A percentile compares a stretch with the other conserved stretches of the same genome.
phyloP scores from a whole-genome alignment of 2,329 filamentous ascomycete genomes.

The Hypoxylon sp. region DNA sequence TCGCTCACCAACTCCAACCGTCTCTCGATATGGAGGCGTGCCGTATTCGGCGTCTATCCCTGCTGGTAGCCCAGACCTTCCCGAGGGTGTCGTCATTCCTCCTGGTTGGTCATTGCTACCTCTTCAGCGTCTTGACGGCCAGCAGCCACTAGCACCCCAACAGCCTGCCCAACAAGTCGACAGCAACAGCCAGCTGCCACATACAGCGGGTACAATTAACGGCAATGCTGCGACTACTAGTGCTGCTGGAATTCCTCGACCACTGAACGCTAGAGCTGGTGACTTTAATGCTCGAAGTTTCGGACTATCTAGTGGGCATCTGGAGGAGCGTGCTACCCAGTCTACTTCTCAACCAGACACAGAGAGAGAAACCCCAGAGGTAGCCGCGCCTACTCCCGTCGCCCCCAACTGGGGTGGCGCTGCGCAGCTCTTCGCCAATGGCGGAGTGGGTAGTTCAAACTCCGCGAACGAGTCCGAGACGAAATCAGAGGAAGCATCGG shows the following conservation, averaged over 20 bases:
- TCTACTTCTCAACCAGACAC: constrained; percentile 34
- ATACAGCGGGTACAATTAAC: constrained; percentile 27
- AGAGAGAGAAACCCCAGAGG: constrained; percentile 52
- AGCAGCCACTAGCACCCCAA: constrained; percentile 45
- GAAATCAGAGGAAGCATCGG: constrained; percentile 22
- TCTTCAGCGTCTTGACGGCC: constrained; percentile 68
- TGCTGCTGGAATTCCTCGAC: constrained; percentile 8
- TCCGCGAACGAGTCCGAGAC: constrained; percentile 32
- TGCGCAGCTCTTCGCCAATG: constrained; percentile 63
- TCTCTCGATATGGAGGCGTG: constrained; percentile 65
- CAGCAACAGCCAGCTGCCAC: constrained; percentile 37
- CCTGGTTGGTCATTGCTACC: constrained; percentile 76
- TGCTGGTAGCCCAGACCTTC: constrained; percentile 72
- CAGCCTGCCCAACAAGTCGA: constrained; percentile 36
- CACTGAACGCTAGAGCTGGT: constrained; percentile 24
- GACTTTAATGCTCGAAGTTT: constrained; percentile 10
- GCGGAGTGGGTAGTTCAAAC: constrained; percentile 39
- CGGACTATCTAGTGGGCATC: constrained; percentile 10
- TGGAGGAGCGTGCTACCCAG: constrained; percentile 26
- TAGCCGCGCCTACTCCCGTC: constrained; percentile 65
- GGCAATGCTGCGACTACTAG: constrained; percentile 19
- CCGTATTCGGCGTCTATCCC: constrained; percentile 67
- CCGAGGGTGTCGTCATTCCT: constrained; percentile 74
- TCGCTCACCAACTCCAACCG: constrained; percentile 59
- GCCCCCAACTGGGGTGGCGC: constrained; percentile 67